phyloP scores from a whole-genome alignment of 345 rosid species.

The Euphorbia tirucalli region DNA sequence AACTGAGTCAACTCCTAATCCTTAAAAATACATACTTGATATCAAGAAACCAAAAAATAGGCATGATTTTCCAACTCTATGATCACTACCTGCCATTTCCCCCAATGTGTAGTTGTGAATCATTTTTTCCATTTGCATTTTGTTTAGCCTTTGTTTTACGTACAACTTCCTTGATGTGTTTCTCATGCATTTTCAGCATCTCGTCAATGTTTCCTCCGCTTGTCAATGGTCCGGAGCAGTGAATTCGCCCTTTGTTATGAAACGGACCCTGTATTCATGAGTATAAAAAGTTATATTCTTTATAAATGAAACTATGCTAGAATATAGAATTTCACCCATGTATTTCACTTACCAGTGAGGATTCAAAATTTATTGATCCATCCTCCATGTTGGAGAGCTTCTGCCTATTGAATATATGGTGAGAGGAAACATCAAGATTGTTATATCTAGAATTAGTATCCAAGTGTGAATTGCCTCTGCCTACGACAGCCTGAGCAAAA shows the following conservation, averaged over 20 bases:
- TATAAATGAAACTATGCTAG: neutral
- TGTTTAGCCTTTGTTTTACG: constrained; percentile 51
- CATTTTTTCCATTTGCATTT: constrained; percentile 29
- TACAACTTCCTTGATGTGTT: constrained; percentile 68
- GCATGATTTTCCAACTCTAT: neutral
- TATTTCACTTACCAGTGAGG: constrained; percentile 38
- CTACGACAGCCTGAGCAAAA: constrained; percentile 55
- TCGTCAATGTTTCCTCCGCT: constrained; percentile 69
- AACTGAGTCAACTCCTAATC: too few species aligned
- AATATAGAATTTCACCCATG: neutral
- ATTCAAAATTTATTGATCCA: constrained; percentile 29
- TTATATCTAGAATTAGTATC: constrained; percentile 35
- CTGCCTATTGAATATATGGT: constrained; percentile 39
- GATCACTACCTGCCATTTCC: constrained; percentile 18
- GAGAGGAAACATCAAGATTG: constrained; percentile 47
- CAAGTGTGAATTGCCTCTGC: constrained; percentile 59
- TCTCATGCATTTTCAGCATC: constrained; percentile 89
- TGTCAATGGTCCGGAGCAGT: constrained; percentile 72
- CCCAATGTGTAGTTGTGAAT: constrained; percentile 32
- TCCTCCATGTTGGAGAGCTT: constrained; percentile 37
- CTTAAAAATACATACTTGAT: neutral
- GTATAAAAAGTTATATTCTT: neutral
- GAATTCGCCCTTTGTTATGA: constrained; percentile 42
- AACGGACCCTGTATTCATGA: constrained; percentile 29
- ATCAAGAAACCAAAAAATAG: neutral